Conservation (phyloP, 2,329 filamentous ascomycete genomes). For the Pseudocercospora musae region DNA sequence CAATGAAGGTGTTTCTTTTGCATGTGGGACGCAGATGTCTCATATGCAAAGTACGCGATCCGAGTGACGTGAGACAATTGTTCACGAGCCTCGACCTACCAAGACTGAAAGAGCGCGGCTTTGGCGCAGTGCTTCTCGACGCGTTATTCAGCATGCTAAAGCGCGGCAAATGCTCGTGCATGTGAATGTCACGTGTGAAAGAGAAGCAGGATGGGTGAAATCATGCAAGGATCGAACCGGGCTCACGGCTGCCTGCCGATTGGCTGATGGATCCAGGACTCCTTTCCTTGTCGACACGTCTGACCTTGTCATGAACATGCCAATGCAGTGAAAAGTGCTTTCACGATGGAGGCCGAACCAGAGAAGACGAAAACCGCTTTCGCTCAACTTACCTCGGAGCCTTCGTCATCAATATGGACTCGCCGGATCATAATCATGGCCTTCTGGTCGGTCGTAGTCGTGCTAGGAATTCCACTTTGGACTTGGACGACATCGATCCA, state of each 20-base stretch:
- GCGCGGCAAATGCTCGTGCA: not conserved
- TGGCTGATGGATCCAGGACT: not conserved
- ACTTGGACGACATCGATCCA: slow-evolving; percentile 93
- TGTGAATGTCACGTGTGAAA: too few relatives aligned
- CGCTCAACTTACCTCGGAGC: slow-evolving; percentile 29
- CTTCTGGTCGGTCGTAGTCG: slow-evolving; percentile 84
- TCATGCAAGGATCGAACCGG: not conserved
- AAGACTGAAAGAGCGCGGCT: not conserved
- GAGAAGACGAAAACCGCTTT: not conserved
- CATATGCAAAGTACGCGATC: not conserved
- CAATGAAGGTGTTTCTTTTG: not conserved
- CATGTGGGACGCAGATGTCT: not conserved
- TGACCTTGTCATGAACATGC: slow-evolving; percentile 4
- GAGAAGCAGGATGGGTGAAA: not conserved
- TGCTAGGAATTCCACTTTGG: slow-evolving; percentile 89
- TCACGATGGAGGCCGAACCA: slow-evolving; percentile 6
- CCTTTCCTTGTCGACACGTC: slow-evolving; percentile 11
- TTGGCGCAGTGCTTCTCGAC: not conserved
- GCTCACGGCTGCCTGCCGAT: not conserved
- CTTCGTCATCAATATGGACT: slow-evolving; percentile 70
- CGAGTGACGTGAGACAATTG: not conserved
- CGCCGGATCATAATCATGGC: slow-evolving; percentile 75
- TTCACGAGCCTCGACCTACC: not conserved
- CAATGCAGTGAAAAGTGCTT: not conserved
- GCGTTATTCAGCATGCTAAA: not conserved